Base-by-base conservation (phyloP, 225 moss, liverwort and hornwort species). In the Physcomitrellopsis africana region DNA sequence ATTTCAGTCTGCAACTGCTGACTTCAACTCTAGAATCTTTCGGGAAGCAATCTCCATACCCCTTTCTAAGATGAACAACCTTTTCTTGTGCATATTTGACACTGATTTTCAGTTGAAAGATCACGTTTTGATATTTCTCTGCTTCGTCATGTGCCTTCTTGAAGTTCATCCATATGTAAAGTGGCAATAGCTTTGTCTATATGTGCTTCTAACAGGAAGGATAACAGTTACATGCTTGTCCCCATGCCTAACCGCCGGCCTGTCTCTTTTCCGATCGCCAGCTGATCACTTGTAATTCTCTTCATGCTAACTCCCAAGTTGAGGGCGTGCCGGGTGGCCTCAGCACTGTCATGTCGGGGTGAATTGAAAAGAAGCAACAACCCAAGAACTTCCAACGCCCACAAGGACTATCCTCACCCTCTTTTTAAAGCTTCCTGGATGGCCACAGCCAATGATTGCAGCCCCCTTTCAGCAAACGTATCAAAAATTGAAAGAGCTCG, bases 141-240 rank as follows among this genome's bases (percentile, higher is more conserved):
- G 93, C 93, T 73, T 85, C 85, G 72, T 88, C 89, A 46, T 90
- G n/a, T n/a, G n/a, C n/a, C n/a, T n/a, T n/a, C n/a, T n/a, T n/a
- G n/a, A n/a, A n/a, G n/a, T n/a, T n/a, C 90, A n/a, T 88, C 92
- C 16, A 90, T 76, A 13, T 82, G 85, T 26, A 85, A 52, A 37
- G 88, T 66, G 57, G 85, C 80, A 64, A 85, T 78, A 10, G 72
- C 43, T 70, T 89, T 81, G 44, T 89, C 82, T 80, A 83, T 85
- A 65, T 90, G 80, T 42, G 74, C 62, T 55, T 82, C 86, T 8
- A 91, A 77, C 65, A 91, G 79, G 23, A 86, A 81, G 10, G 91
- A 91, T 19, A 88, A 91, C 3, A 88, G 91, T 79, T 91, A 91
- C 91, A 91, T 91, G 68, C 86, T 91, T 14, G 83, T 87, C 8